Percentiles rank a stretch among this genome's conserved stretches.
Conservation (phyloP, 208 protist genomes). For the Novymonas esmeraldas region DNA sequence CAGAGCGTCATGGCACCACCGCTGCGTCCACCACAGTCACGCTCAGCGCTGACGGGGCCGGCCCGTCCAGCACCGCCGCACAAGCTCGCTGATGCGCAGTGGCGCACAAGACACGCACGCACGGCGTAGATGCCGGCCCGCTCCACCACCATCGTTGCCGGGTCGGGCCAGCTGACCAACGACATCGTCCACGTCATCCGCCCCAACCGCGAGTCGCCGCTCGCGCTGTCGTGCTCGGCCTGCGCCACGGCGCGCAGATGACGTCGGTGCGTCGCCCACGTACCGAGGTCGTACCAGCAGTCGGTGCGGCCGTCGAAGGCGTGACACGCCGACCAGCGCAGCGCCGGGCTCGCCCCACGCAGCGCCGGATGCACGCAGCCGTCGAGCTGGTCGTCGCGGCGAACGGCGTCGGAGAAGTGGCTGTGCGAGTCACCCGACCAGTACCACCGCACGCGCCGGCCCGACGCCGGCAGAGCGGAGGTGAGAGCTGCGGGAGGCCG, state of each 20-base stretch:
- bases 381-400: conserved; percentile 1
- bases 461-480: conserved; percentile 8
- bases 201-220: not conserved
- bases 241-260: conserved; percentile 7
- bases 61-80: conserved; percentile 1
- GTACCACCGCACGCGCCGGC: conserved; percentile 37
- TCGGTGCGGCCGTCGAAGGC: conserved; percentile 46
- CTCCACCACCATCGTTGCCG: conserved; percentile 22
- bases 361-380: not conserved
- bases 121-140: conserved; percentile 50
- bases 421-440: conserved; percentile 23
- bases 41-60: not conserved
- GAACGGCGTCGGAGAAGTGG: conserved; percentile 21
- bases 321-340: conserved; percentile 43
- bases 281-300: conserved; percentile 46
- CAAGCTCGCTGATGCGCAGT: conserved; percentile 11
- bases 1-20: conserved; percentile 17
- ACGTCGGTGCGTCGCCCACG: conserved; percentile 16
- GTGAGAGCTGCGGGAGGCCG: not conserved
- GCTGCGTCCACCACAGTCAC: not conserved
- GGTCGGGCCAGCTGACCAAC: conserved; percentile 32
- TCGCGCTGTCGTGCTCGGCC: not conserved
- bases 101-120: conserved; percentile 41
- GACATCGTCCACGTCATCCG: conserved; percentile 19
- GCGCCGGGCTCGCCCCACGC: conserved; percentile 5